These are phyloP conservation scores for Aristolochia contorta DNA, from an alignment of 164 flowering plant genomes.

Conservation along the genomic window DNA sequence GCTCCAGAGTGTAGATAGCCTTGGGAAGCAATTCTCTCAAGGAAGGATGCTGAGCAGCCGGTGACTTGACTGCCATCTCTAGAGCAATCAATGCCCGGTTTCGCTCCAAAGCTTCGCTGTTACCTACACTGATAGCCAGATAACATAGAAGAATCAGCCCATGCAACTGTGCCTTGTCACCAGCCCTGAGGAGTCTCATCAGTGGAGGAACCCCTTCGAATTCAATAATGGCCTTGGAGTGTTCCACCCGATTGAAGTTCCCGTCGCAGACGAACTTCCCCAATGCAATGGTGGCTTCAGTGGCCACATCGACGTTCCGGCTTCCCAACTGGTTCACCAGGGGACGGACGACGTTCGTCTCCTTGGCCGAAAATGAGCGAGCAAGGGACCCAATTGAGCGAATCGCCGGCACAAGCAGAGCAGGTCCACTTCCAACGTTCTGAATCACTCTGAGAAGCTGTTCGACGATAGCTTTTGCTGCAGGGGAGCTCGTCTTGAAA, in stretches of 20 bases:
- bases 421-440: constrained; percentile 17
- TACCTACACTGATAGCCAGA: constrained; percentile 52
- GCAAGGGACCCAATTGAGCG: constrained; percentile 72
- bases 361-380: constrained; percentile 63
- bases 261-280: constrained; percentile 53
- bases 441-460: constrained; percentile 53
- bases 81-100: constrained; percentile 45
- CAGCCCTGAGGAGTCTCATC: constrained; percentile 40
- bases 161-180: constrained; percentile 32
- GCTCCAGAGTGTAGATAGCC: constrained; percentile 52
- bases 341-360: constrained; percentile 47
- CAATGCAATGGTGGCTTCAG: constrained; percentile 61
- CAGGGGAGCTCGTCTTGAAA: constrained; percentile 62
- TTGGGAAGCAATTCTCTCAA: constrained; percentile 44
- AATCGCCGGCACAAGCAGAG: constrained; percentile 47
- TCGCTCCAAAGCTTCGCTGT: constrained; percentile 46
- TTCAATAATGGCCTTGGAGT: constrained; percentile 63
- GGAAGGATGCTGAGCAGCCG: constrained; percentile 37
- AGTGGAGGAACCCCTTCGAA: constrained; percentile 43
- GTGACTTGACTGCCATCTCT: constrained; percentile 34
- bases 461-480: constrained; percentile 66
- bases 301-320: constrained; percentile 38
- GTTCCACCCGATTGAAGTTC: constrained; percentile 46
- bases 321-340: constrained; percentile 44
- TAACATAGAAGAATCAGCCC: constrained; percentile 57